Base-by-base conservation (phyloP, 345 rosid species). In the Syzygium aqueum region DNA sequence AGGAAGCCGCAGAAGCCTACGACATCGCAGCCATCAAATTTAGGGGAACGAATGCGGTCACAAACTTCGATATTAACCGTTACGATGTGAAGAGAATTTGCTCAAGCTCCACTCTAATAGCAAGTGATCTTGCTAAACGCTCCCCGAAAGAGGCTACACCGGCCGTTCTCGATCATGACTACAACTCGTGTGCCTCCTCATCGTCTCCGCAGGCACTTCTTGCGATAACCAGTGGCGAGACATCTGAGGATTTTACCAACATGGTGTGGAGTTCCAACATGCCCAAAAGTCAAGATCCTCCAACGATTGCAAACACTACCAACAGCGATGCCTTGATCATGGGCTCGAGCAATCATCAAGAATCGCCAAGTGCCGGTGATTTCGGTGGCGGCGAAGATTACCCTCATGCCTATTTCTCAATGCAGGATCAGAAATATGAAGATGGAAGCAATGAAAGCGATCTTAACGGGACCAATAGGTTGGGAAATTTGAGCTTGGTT, bases 1-100 rank as follows among this genome's bases (percentile, higher is more conserved):
- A 95, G 89, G 95, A 95, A 93, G 99, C 99, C 23, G 99, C 99
- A 0, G 99, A 96, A 86, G 99, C 98, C 22, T 96, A 96, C 83
- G 99, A 95, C 89, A 95, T 96, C 43, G 99, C 98, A 51, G 98
- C 99, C 73, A 96, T 96, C 53, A 96, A 96, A 86, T 96, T 96
- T 87, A 89, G 99, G 87, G 99, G 99, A 54, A 88, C 93, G 9
- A 91, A 93, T 78, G 99, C 98, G 1, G 96, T 95, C 82, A 95
- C 97, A 51, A 95, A 96, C 90, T 95, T 96, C 84, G 98, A 96
- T 87, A 95, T 96, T 86, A 92, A 91, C 67, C 92, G 98, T 85
- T 96, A 96, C 56, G 98, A 95, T 56, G 96, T 95, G 8, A 94
- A 93, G 92, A 94, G 94, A 89, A 94, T 96, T 40, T 94, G 97